Evolutionary conservation across 2,329 filamentous ascomycete species (phyloP).

Genomic region (Annulohypoxylon truncatum): DNA sequence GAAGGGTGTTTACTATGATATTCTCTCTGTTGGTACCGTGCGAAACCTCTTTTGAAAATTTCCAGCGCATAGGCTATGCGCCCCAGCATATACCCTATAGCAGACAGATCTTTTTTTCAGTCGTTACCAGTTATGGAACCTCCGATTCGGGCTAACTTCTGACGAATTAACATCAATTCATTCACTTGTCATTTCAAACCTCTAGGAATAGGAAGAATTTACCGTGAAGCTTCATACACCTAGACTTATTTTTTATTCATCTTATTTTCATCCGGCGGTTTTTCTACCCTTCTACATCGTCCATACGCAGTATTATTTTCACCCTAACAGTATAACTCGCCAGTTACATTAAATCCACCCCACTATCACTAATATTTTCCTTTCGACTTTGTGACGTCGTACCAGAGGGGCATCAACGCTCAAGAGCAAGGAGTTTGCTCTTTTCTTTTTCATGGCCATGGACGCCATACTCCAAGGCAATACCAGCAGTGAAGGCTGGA

Average conservation of each 20-base stretch:
- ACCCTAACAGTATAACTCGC: background rate
- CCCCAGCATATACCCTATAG: background rate
- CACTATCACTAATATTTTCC: slow-evolving; percentile 24
- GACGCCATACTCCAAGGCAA: slow-evolving; percentile 44
- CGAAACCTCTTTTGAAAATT: background rate
- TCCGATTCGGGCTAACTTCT: slow-evolving; percentile 35
- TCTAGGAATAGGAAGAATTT: background rate
- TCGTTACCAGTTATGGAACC: slow-evolving; percentile 20
- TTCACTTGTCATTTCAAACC: slow-evolving; percentile 18
- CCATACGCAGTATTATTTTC: background rate
- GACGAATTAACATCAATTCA: slow-evolving; percentile 19
- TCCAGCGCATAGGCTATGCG: slow-evolving; percentile 12
- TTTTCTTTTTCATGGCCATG: slow-evolving; percentile 33
- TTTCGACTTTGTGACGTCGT: slow-evolving; percentile 21
- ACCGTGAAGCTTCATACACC: background rate
- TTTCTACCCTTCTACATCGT: background rate
- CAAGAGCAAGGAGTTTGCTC: slow-evolving; percentile 4
- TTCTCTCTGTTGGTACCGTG: background rate
- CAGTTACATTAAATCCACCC: slow-evolving; percentile 24
- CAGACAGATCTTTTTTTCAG: slow-evolving; percentile 19
- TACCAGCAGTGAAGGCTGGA: slow-evolving; percentile 68
- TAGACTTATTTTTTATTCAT: background rate
- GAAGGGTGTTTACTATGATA: background rate
- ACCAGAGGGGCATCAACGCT: background rate
- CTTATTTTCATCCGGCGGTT: background rate